Evolutionary conservation across 306 rosid genomes (phyloP), one percentile per base, ranked within the genome.

Genomic region (Cucumis melo): DNA sequence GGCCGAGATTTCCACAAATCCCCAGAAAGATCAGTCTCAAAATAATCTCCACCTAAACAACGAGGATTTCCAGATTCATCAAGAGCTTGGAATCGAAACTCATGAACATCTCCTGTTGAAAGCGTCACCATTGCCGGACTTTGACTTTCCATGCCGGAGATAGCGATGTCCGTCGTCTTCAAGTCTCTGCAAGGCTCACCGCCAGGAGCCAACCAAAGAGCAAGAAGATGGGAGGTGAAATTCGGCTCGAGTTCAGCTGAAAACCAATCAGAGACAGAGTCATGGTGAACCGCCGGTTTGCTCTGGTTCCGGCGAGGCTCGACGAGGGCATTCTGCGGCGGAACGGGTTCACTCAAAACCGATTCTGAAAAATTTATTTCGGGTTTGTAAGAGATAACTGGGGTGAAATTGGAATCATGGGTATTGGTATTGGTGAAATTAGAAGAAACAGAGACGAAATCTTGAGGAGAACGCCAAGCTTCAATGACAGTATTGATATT

Each of bases 21-120:
- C n/a, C 98, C 98, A 5, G 91, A 84, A 67, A 93, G 96, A 86
- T 93, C 93, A 38, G 92, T 87, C 84, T 93, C 98, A 56, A 93
- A 93, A 85, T 83, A 93, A 81, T 93, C 98, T 73, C 98, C 98
- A 24, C 98, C 98, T 41, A 87, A 85, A 85, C 98, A 93, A 16
- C 92, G 86, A 77, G 91, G 88, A 16, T 79, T 86, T 38, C 90
- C 90, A 16, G 38, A 78, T 81, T 89, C 92, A 81, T 91, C 93
- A 79, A 91, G 51, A 8, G 98, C 88, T 48, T 82, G 91, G 73
- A 93, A 93, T 74, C 41, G 55, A 82, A 91, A 85, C 74, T 93
- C 93, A 59, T 91, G 93, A 42, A 85, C 76, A 53, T 88, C 92
- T 17, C 93, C 98, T n/a, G 97, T 89, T 0, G 88, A 86, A 39